Base-by-base conservation (phyloP, 169 alveolate genomes). In the Cryptosporidium xiaoi region DNA sequence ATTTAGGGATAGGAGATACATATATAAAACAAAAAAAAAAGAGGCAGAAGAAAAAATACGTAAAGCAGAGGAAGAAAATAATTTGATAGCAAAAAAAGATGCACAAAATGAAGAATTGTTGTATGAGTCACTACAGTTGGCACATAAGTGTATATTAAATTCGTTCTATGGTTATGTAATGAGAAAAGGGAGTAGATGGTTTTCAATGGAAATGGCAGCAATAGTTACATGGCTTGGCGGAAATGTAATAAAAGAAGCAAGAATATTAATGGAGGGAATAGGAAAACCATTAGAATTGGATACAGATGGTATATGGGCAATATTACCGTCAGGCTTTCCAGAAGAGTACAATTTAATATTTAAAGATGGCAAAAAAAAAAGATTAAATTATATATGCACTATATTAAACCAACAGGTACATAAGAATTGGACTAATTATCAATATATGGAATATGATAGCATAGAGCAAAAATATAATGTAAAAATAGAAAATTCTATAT, bases 291-390 rank as follows among this genome's bases (percentile, higher is more conserved):
- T 98, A 65, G 99, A 98, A 93, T 94, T 98, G 83, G 99, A 98
- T 94, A 98, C 99, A 5, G 99, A 98, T 92, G 99, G 99, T 55
- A 97, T 98, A 55, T 98, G 99, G 99, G 95, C 99, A 65, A 93
- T 98, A 91, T 90, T 97, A 33, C 99, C 99, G 13, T 92, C 95
- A 50, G 96, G 97, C 18, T 98, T 98, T 92, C 99, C 99, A 46
- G 98, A 94, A 87, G 91, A 90, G 51, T 93, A 92, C 71, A 83
- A 71, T 33, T 71, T 96, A 55, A 82, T 84, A 64, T 82, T 94
- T 51, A 71, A 71, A 55, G 83, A 91, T 91, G 97, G 96, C n/a
- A 92, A 93, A 84, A 94, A 91, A 85, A 90, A 93, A 60, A 93
- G 91, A 51, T 91, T 96, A 82, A 91, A 95, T 82, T 98, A 96